Conservation (phyloP, 108 stramenopile species). For the Phaeodactylum tricornutum region DNA sequence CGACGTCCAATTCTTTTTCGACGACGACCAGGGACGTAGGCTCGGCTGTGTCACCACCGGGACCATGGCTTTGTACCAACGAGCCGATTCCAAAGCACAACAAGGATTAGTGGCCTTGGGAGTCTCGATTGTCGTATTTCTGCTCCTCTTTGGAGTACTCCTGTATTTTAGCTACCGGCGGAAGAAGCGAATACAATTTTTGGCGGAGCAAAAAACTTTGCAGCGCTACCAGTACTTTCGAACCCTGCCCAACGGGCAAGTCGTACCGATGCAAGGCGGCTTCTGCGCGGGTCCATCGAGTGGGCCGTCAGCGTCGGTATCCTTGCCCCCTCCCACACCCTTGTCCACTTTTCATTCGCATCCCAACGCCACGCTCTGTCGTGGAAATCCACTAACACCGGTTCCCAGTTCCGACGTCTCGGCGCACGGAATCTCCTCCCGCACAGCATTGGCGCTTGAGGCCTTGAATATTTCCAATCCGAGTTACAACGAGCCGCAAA, state of each 20-base stretch:
- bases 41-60: conserved; percentile 2
- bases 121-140: neutral
- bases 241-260: conserved; percentile 1
- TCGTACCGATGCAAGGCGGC: neutral
- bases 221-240: conserved; percentile 1
- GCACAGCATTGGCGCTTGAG: no score
- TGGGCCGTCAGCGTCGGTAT: neutral
- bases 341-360: no score
- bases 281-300: neutral
- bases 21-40: neutral
- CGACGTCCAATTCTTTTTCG: conserved; percentile 3
- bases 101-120: conserved; percentile 1
- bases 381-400: no score
- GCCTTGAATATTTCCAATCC: conserved; percentile 1
- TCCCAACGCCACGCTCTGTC: no score
- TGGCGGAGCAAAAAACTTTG: neutral
- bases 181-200: conserved; percentile 1
- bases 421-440: no score
- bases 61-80: neutral
- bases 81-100: neutral
- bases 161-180: neutral
- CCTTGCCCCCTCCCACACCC: no score
- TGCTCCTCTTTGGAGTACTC: neutral
- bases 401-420: no score
- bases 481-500: conserved; percentile 1